A percentile compares a stretch with the other conserved stretches of the same genome.
Evolutionary conservation across 352 stramenopile genomes (phyloP).

Genomic region (Salisapilia sapeloensis): DNA sequence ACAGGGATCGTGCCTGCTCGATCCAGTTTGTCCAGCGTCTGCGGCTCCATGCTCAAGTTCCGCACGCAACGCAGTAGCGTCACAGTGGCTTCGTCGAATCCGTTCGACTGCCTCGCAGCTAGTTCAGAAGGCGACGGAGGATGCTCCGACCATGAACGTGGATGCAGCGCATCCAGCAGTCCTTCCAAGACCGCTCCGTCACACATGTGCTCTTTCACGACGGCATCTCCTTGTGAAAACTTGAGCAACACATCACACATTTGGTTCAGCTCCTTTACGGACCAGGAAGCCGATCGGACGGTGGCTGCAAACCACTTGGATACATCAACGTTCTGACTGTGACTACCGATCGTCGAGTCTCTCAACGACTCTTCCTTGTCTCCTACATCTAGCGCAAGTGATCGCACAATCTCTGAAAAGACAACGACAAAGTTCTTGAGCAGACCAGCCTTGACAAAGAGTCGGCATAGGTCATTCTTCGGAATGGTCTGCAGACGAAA

Average conservation of each 20-base stretch:
- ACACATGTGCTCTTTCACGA: conserved; percentile 88
- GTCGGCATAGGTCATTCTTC: conserved; percentile 87
- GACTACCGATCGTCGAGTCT: conserved; percentile 1
- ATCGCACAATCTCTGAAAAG: conserved; percentile 57
- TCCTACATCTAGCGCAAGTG: conserved; percentile 7
- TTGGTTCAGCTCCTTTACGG: conserved; percentile 47
- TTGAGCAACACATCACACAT: conserved; percentile 81
- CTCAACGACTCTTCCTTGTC: conserved; percentile 3
- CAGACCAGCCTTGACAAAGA: conserved; percentile 88
- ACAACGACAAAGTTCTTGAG: conserved; percentile 79
- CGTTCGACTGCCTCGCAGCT: conserved; percentile 13
- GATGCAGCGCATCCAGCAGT: conserved; percentile 33
- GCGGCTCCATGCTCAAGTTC: conserved; percentile 85
- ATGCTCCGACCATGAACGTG: conserved; percentile 3
- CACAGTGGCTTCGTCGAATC: conserved; percentile 42
- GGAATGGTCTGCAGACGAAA: conserved; percentile 85
- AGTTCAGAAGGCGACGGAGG: too few species aligned
- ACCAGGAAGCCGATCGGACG: conserved; percentile 14
- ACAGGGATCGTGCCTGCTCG: conserved; percentile 74
- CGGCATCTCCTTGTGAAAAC: conserved; percentile 83
- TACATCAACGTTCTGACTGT: too few species aligned
- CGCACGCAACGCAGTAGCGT: conserved; percentile 75
- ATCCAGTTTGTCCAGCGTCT: conserved; percentile 80
- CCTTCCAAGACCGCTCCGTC: conserved; percentile 61
- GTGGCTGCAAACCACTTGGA: conserved; percentile 2